Base-by-base conservation (phyloP, 139 green algal species). In the Chlamydomonas asymmetrica region DNA sequence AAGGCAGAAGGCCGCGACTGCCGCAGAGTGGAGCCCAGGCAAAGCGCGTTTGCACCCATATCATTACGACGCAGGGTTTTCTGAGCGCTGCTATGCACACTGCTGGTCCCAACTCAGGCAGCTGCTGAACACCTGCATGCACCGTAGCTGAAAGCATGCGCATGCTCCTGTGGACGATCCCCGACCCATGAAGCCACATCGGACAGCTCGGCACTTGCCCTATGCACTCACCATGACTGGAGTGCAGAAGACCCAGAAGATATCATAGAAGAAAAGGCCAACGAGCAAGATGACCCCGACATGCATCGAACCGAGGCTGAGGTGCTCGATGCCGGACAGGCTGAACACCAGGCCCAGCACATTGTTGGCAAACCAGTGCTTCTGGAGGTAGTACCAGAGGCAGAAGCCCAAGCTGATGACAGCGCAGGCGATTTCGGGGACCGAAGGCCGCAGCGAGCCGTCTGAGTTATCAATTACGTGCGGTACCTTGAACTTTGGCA, bases 211-310 rank as follows among this genome's bases (percentile, higher is more conserved):
- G n/a, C n/a, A n/a, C n/a, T n/a, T n/a, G n/a, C n/a, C n/a, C n/a
- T n/a, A n/a, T n/a, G n/a, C 94, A 29, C 74, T 83, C 29, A 97
- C 92, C 94, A 98, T 98, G 43, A 98, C 94, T 3, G 96, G 96
- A 0, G 96, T 99, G 84, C 82, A 98, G 86, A 99, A 99, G 29
- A 99, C 96, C 96, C 96, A 99, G 82, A 99, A 99, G 73, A 99
- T 96, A 88, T 99, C 96, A 66, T 98, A 98, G 41, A 98, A 91
- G 76, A 98, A 98, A 9, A 98, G 82, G 0, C 95, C 94, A 10
- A 76, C 81, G 10, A 99, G 84, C 27, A 99, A 86, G 76, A 99
- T 98, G 52, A 78, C 75, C 3, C 94, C 95, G 4, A 84, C 75
- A 5, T 94, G 86, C 29, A 90, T 79, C 0, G 82, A 91, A 0